Evolutionary conservation across 768 basidiomycete genomes (phyloP).

Genomic region (Leccinum disarticulatum): DNA sequence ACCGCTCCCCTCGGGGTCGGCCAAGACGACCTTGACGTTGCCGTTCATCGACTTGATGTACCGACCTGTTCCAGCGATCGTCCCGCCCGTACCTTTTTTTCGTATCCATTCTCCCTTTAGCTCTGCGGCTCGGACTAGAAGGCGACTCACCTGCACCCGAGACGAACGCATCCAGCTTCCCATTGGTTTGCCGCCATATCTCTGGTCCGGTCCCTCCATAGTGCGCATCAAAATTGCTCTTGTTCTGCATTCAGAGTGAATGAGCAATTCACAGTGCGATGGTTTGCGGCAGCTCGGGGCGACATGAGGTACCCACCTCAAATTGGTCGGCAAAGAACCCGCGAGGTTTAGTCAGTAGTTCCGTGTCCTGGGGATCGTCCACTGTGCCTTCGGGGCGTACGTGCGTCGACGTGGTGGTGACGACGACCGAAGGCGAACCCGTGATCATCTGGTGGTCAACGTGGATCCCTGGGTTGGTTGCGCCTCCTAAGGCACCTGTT

Average conservation of each 20-base stretch:
- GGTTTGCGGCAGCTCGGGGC: neutral
- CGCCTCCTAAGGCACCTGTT: constrained; percentile 28
- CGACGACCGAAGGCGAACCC: constrained; percentile 49
- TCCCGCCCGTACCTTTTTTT: constrained; percentile 85
- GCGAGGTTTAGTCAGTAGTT: constrained; percentile 53
- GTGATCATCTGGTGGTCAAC: constrained; percentile 39
- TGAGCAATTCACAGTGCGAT: neutral
- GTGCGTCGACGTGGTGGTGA: constrained; percentile 49
- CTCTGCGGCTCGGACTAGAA: neutral
- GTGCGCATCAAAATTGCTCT: constrained; percentile 88
- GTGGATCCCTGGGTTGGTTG: neutral
- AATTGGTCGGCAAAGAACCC: constrained; percentile 98
- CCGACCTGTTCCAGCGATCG: constrained; percentile 80
- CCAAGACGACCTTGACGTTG: constrained; percentile 66
- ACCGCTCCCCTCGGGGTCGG: constrained; percentile 94
- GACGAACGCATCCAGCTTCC: constrained; percentile 79
- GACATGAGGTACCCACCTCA: constrained; percentile 45
- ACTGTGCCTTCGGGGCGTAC: constrained; percentile 35
- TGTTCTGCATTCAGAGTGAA: constrained; percentile 47
- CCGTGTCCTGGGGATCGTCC: constrained; percentile 39
- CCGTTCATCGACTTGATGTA: constrained; percentile 77
- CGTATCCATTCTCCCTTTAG: neutral
- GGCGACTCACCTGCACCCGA: constrained; percentile 72
- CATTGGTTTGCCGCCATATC: constrained; percentile 91
- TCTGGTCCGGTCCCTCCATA: constrained; percentile 90